Conservation (phyloP, 225 moss, liverwort and hornwort species). For the Rhytidiadelphus loreus region DNA sequence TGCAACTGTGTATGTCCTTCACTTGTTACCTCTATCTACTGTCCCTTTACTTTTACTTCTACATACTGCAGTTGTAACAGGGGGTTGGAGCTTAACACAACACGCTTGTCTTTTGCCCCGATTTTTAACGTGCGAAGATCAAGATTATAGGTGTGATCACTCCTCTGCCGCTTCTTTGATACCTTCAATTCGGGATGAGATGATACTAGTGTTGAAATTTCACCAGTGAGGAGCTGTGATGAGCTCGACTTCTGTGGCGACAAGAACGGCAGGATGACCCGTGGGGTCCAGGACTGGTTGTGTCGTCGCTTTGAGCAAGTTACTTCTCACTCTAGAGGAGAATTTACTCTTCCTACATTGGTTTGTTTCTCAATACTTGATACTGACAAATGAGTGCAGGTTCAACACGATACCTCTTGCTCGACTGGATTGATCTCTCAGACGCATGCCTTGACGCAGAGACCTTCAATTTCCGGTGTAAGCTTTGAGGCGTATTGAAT, state of each 20-base stretch:
- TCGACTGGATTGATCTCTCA: background rate
- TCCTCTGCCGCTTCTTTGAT: background rate
- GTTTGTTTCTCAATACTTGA: background rate
- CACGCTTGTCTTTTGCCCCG: background rate
- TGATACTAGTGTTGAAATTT: background rate
- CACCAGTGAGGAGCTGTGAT: background rate
- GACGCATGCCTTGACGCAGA: constrained; percentile 42
- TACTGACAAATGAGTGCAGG: background rate
- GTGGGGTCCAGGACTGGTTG: background rate
- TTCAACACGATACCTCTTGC: background rate
- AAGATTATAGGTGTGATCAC: background rate
- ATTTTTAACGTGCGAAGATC: background rate
- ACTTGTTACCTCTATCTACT: background rate
- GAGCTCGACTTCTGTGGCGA: background rate
- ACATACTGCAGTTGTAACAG: background rate
- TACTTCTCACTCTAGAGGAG: background rate
- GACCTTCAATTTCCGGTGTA: constrained; percentile 18
- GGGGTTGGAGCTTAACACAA: background rate
- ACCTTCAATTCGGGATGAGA: background rate
- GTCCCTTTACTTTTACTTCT: background rate
- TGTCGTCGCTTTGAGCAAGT: background rate
- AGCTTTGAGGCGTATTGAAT: constrained; percentile 3
- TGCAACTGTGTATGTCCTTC: background rate
- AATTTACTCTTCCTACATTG: background rate
- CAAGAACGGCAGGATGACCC: background rate